These are phyloP conservation scores for Podaxis rugospora DNA, from an alignment of 768 basidiomycete genomes.

Conservation along the genomic window DNA sequence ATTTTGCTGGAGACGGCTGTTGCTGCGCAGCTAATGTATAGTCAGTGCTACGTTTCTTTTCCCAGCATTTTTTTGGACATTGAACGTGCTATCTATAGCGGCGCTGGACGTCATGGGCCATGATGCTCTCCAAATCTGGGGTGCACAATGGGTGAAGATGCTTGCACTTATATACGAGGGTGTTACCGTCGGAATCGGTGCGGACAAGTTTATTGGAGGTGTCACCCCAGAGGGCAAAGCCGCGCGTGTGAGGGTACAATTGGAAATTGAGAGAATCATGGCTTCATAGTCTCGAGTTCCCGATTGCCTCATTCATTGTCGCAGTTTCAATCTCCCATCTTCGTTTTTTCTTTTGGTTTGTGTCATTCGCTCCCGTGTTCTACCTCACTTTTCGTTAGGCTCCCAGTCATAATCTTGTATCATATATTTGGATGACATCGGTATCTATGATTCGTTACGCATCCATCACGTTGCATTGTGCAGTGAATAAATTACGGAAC, in stretches of 20 bases:
- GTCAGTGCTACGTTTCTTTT: conserved; percentile 34
- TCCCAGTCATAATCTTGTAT: no score
- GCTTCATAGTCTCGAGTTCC: neutral
- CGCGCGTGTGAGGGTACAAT: conserved; percentile 13
- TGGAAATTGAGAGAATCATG: conserved; percentile 16
- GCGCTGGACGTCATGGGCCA: conserved; percentile 68
- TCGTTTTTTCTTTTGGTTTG: no score
- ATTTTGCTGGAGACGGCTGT: conserved; percentile 51
- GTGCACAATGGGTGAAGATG: conserved; percentile 76
- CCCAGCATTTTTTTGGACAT: neutral
- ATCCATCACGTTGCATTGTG: no score
- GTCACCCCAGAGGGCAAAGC: conserved; percentile 12
- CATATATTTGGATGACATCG: no score
- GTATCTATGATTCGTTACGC: no score
- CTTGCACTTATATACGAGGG: conserved; percentile 63
- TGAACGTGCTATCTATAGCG: conserved; percentile 33
- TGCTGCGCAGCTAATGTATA: conserved; percentile 64
- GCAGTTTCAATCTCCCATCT: no score
- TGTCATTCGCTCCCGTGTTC: no score
- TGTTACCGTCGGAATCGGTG: conserved; percentile 40
- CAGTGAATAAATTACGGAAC: no score
- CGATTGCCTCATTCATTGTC: no score
- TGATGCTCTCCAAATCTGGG: conserved; percentile 61
- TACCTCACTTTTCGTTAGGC: no score
- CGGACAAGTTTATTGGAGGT: conserved; percentile 12